phyloP scores from a whole-genome alignment of 768 basidiomycete species.

The Boletus speciosus region DNA sequence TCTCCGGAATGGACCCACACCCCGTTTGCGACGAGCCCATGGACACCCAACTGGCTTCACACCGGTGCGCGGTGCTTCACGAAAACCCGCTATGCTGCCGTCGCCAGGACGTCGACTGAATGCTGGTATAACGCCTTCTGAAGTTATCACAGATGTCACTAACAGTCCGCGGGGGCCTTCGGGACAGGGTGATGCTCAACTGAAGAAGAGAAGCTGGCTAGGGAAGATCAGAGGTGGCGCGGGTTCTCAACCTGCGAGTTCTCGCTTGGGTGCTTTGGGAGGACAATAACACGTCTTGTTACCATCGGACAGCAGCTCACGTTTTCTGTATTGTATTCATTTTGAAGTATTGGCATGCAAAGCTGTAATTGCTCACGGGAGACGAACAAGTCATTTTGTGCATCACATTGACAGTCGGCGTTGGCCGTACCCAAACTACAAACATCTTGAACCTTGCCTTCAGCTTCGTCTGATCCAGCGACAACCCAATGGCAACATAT shows the following conservation, averaged over 20 bases:
- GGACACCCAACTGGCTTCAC: constrained; percentile 68
- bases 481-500: constrained; percentile 62
- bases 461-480: background rate
- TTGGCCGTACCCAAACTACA: constrained; percentile 2
- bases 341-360: background rate
- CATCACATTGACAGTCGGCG: constrained; percentile 12
- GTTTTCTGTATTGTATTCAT: constrained; percentile 17
- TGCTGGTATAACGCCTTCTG: constrained; percentile 35
- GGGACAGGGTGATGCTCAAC: constrained; percentile 20
- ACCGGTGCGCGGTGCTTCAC: constrained; percentile 54
- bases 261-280: constrained; percentile 21
- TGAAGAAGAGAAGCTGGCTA: constrained; percentile 64
- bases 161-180: constrained; percentile 52
- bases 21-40: constrained; percentile 58
- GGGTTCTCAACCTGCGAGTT: constrained; percentile 15
- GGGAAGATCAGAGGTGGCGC: constrained; percentile 59
- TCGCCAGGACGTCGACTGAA: constrained; percentile 51
- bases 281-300: constrained; percentile 23
- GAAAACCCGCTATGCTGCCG: constrained; percentile 28
- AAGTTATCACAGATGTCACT: constrained; percentile 55
- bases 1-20: constrained; percentile 43
- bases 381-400: background rate
- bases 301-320: constrained; percentile 9
- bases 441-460: background rate
- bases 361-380: background rate